Percentiles rank a stretch among this genome's conserved stretches.
Conservation (phyloP, 2,329 filamentous ascomycete species). For the Myriosclerotinia scirpicola region DNA sequence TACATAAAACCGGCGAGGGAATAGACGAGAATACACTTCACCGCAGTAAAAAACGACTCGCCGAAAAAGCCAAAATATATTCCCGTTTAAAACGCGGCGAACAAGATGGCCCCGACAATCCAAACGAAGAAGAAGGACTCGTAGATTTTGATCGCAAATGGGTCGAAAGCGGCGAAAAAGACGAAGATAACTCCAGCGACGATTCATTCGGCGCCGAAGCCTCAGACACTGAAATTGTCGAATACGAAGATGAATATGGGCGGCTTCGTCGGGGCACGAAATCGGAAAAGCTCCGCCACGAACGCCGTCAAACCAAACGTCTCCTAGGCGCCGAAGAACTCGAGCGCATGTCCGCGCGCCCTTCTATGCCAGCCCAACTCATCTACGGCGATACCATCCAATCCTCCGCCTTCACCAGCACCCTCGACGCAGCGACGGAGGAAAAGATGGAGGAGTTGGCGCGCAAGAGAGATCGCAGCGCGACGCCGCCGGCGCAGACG, state of each 20-base stretch:
- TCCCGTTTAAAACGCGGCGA: conserved; percentile 89
- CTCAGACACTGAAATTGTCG: conserved; percentile 61
- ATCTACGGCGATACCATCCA: conserved; percentile 89
- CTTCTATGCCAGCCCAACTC: conserved; percentile 64
- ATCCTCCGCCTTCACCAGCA: conserved; percentile 65
- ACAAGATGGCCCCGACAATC: conserved; percentile 59
- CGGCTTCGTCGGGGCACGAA: conserved; percentile 73
- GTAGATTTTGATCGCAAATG: conserved; percentile 97
- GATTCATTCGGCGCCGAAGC: conserved; percentile 42
- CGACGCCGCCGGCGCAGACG: conserved; percentile 74
- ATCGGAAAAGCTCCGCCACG: conserved; percentile 63
- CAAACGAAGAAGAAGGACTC: conserved; percentile 57
- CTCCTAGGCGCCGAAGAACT: conserved; percentile 59
- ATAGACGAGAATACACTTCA: conserved; percentile 58
- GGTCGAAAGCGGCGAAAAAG: conserved; percentile 61
- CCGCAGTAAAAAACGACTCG: conserved; percentile 75
- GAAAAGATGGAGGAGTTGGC: conserved; percentile 78
- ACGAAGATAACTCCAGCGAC: not conserved
- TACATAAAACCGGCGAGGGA: conserved; percentile 46
- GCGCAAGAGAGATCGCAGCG: conserved; percentile 71
- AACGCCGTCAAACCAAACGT: conserved; percentile 55
- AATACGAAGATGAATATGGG: conserved; percentile 91
- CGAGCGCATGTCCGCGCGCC: conserved; percentile 68
- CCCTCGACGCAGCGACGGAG: conserved; percentile 59
- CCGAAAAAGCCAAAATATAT: conserved; percentile 87